A percentile compares a stretch with the other conserved stretches of the same genome.
These are phyloP conservation scores for Orbilia ellipsospora DNA, from an alignment of 2,329 filamentous ascomycete genomes.

Conservation along the genomic window DNA sequence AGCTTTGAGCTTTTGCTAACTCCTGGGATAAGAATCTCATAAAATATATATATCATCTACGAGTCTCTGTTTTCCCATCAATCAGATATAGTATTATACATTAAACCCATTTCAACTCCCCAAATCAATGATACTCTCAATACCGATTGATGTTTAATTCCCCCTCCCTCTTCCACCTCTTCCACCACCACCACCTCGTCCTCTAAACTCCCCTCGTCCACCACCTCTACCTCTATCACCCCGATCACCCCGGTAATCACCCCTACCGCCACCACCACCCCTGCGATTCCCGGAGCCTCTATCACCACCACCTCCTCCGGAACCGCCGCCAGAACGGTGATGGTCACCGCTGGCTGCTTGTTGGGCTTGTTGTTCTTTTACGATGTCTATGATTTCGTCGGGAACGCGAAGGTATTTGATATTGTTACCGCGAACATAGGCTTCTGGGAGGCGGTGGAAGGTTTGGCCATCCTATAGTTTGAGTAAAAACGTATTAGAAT, in stretches of 20 bases:
- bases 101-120: not conserved
- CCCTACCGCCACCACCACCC: constrained; percentile 67
- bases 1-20: not conserved
- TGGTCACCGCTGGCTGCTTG: constrained; percentile 66
- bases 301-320: constrained; percentile 58
- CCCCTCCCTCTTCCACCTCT: constrained; percentile 38
- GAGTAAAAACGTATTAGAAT: not conserved
- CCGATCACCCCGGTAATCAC: constrained; percentile 56
- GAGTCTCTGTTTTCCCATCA: too few relatives aligned
- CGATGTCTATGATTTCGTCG: constrained; percentile 94
- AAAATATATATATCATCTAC: too few relatives aligned
- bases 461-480: constrained; percentile 70
- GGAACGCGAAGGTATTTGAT: constrained; percentile 98
- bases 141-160: constrained; percentile 15
- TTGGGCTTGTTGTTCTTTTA: constrained; percentile 88
- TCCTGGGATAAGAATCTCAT: not conserved
- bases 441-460: constrained; percentile 90
- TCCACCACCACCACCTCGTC: constrained; percentile 59
- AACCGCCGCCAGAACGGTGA: constrained; percentile 68
- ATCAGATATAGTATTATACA: constrained; percentile 21
- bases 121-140: not conserved
- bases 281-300: constrained; percentile 69
- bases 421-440: constrained; percentile 97
- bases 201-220: constrained; percentile 66
- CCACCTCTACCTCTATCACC: constrained; percentile 62